Percentiles rank a stretch among this genome's conserved stretches.
These are phyloP conservation scores for Colletotrichum falcatum DNA, from an alignment of 2,329 filamentous ascomycete genomes.

Conservation along the genomic window DNA sequence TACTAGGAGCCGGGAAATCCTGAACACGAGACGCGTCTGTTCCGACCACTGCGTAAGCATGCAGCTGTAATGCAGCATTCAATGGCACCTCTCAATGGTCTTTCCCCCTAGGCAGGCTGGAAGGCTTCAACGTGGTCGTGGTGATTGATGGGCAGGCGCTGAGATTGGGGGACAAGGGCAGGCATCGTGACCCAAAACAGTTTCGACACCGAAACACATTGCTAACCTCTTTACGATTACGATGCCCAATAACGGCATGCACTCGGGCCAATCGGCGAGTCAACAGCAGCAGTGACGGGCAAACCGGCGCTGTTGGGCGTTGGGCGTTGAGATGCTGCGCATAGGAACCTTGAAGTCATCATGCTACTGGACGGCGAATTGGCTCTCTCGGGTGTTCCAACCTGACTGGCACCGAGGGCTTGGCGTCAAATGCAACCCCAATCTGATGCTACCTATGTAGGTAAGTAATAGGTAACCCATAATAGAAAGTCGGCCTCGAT, in stretches of 20 bases:
- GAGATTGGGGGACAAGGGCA: not conserved
- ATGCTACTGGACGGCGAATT: constrained; percentile 10
- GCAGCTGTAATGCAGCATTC: constrained; percentile 11
- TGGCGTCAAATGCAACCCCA: constrained; percentile 19
- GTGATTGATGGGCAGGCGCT: not conserved
- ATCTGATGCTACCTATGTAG: no score
- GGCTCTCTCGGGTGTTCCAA: constrained; percentile 28
- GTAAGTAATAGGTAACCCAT: not conserved
- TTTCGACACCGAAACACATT: constrained; percentile 3
- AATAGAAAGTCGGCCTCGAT: not conserved
- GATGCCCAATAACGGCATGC: not conserved
- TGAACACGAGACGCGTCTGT: constrained; percentile 11
- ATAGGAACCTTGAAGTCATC: constrained; percentile 27
- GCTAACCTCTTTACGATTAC: not conserved
- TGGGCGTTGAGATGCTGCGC: constrained; percentile 10
- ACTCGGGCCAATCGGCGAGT: constrained; percentile 5
- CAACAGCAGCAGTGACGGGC: not conserved
- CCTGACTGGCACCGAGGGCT: constrained; percentile 20
- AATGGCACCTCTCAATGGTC: not conserved
- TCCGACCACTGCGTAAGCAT: not conserved
- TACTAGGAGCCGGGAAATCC: not conserved
- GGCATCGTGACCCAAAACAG: not conserved
- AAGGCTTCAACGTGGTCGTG: not conserved
- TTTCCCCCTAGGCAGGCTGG: not conserved
- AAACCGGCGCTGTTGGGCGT: not conserved